Percentiles rank a stretch among this genome's conserved stretches.
Evolutionary conservation across 352 stramenopile species (phyloP).

Genomic region (Phytophthora boehmeriae): DNA sequence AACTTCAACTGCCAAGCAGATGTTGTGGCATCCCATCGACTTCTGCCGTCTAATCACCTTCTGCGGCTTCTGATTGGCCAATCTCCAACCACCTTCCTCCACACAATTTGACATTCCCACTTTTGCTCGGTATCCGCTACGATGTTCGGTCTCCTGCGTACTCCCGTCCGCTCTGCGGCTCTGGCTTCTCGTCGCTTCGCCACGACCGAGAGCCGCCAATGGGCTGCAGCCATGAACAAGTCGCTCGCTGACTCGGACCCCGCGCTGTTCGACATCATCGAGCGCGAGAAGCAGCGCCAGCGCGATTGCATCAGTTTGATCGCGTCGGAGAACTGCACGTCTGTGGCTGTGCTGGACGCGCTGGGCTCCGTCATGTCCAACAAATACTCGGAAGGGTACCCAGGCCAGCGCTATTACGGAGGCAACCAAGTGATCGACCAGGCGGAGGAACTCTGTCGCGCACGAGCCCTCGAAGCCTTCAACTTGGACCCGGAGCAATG

Average conservation of each 20-base stretch:
- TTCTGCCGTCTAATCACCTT: background rate
- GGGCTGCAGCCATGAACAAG: constrained; percentile 89
- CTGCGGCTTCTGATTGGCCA: background rate
- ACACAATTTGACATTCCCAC: constrained; percentile 25
- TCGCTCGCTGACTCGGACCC: constrained; percentile 91
- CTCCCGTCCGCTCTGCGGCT: constrained; percentile 20
- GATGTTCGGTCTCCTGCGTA: constrained; percentile 36
- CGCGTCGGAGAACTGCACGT: constrained; percentile 99
- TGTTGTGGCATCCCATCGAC: background rate
- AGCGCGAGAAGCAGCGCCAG: constrained; percentile 98
- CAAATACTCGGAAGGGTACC: constrained; percentile 99
- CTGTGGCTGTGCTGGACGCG: constrained; percentile 96
- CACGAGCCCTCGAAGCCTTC: constrained; percentile 97
- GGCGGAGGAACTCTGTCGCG: constrained; percentile 97
- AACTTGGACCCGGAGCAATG: constrained; percentile 95
- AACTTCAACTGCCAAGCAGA: constrained; percentile 7
- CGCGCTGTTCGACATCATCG: constrained; percentile 94
- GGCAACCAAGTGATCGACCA: constrained; percentile 99
- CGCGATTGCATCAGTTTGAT: constrained; percentile 98
- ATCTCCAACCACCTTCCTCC: background rate
- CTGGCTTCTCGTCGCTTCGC: constrained; percentile 43
- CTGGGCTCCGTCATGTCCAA: constrained; percentile 99
- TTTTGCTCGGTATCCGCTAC: constrained; percentile 20
- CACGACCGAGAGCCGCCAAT: constrained; percentile 65
- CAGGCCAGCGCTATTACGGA: constrained; percentile 95